Evolutionary conservation across 257 asterid species (phyloP).

Genomic region (Solanum bukasovii): DNA sequence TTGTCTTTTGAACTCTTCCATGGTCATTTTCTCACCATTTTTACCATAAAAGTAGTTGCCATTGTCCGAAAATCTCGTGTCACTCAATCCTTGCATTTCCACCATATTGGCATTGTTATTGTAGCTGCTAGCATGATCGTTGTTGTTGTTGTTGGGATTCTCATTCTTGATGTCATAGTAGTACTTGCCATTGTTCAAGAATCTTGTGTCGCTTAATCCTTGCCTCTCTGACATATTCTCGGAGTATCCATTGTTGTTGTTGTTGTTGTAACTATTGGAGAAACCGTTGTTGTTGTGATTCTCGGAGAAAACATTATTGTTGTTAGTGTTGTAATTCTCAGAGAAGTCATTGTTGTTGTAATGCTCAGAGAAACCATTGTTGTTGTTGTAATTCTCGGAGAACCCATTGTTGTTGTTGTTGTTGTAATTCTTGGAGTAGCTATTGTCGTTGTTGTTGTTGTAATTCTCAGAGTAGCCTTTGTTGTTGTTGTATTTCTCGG

Average conservation of each 20-base stretch:
- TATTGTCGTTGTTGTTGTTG: neutral
- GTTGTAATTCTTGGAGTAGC: neutral
- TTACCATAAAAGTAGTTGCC: neutral
- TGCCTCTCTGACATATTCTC: constrained; percentile 12
- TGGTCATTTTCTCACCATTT: constrained; percentile 23
- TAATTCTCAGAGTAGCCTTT: neutral
- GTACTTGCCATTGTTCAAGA: constrained; percentile 25
- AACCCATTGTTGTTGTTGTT: neutral
- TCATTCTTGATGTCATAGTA: constrained; percentile 12
- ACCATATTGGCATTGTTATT: neutral
- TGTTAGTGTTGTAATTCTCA: neutral
- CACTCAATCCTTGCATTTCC: neutral
- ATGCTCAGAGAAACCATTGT: neutral
- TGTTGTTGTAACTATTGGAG: constrained; percentile 1
- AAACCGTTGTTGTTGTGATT: neutral
- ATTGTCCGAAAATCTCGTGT: neutral
- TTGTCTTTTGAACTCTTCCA: constrained; percentile 49
- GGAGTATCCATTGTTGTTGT: neutral
- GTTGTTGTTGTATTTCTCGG: neutral
- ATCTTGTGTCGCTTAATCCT: constrained; percentile 56
- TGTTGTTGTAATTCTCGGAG: neutral
- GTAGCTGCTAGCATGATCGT: neutral
- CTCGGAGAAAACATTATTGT: neutral
- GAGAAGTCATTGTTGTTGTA: neutral
- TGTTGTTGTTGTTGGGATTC: neutral